Base-by-base conservation (phyloP, 1,284 basidiomycete species). In the Cutaneotrichosporon arboriforme region DNA sequence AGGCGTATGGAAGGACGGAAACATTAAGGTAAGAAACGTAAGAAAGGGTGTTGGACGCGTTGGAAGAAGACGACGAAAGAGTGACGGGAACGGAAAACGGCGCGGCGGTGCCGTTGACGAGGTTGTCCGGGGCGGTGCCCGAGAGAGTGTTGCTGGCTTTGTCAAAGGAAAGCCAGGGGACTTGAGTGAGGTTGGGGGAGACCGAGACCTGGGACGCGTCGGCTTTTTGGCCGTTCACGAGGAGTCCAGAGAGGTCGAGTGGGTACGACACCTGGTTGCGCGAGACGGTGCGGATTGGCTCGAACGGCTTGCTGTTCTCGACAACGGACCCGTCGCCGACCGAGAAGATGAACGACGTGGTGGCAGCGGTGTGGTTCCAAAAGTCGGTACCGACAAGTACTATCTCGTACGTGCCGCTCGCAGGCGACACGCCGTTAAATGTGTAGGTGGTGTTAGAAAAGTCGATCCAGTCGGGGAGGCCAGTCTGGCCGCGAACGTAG, bases 381-480 rank as follows among this genome's bases (percentile, higher is more conserved):
- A 63, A 65, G 53, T 76, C 74, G n/a, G 71, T 69, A 7, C 70
- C 75, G 0, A 67, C 71, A 8, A 70, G 68, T 15, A 76, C 72
- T 47, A 77, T 61, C 2, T 67, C 68, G 51, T 59, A 75, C 41
- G 61, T 70, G 1, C 73, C 74, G 23, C 60, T 54, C 2, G 59
- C 62, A 1, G 81, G 80, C 0, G 79, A 78, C 18, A 79, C 70
- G 9, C 80, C 80, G 53, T 70, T 75, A 49, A 81, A 77, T 4
- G 80, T 81, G 52, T 78, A 75, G 2, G 79, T 78, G n/a, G 68
- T 59, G 61, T 79, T 78, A 61, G 77, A 71, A 57, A 78, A 80
- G 8, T 59, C 63, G 46, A 82, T 68, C 81, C 81, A 82, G 18
- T 58, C 49, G 0, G 81, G 81, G 14, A 81, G 65, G 7, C 66